Evolutionary conservation across 257 asterid genomes (phyloP).

Genomic region (Buddleja alternifolia): DNA sequence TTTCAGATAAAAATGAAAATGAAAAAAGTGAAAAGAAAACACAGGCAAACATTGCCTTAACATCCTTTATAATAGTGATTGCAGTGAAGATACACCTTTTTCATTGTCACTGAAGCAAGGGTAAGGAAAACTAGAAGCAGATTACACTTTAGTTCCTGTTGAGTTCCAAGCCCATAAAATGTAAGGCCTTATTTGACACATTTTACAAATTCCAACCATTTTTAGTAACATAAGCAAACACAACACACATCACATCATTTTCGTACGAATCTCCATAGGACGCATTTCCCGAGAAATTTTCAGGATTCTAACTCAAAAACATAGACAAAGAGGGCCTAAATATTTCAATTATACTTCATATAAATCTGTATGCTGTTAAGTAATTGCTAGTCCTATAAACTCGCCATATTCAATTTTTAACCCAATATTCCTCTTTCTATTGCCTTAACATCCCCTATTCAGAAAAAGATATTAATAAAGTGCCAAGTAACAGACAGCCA

Average conservation of each 20-base stretch:
- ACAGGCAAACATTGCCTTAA: too few relatives aligned
- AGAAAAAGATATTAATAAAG: not conserved
- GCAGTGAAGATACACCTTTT: not conserved
- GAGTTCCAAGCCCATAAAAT: not conserved
- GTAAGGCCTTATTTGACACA: too few relatives aligned
- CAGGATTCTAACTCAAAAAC: too few relatives aligned
- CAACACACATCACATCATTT: too few relatives aligned
- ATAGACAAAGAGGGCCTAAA: too few relatives aligned
- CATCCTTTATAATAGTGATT: conserved; percentile 5
- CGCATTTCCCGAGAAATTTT: too few relatives aligned
- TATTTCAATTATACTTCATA: conserved; percentile 4
- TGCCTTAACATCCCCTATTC: not conserved
- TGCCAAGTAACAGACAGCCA: not conserved
- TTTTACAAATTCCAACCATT: too few relatives aligned
- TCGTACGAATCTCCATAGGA: too few relatives aligned
- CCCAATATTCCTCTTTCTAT: not conserved
- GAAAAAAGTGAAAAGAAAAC: too few relatives aligned
- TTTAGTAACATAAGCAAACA: too few relatives aligned
- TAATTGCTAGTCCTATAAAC: not conserved
- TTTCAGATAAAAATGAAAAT: too few relatives aligned
- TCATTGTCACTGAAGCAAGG: conserved; percentile 1
- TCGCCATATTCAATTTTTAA: conserved; percentile 1
- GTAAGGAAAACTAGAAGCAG: not conserved
- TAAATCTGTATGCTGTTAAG: conserved; percentile 5
- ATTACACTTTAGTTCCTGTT: not conserved